phyloP scores from a whole-genome alignment of 805 yeast genomes.

The Metschnikowia aberdeeniae region DNA sequence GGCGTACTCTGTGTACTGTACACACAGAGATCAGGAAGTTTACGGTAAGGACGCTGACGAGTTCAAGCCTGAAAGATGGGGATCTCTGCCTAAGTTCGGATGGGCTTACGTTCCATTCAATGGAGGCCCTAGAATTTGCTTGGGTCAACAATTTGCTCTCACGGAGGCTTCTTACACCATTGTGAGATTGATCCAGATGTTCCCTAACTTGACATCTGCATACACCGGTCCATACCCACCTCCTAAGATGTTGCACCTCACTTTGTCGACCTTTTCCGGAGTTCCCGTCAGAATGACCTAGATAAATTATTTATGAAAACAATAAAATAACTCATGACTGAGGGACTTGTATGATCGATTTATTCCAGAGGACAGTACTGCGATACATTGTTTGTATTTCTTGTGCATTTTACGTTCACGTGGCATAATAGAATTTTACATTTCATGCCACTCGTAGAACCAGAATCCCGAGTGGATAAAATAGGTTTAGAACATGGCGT shows the following conservation, averaged over 20 bases:
- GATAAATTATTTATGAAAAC: not conserved
- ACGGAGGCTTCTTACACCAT: conserved; percentile 47
- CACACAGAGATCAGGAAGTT: conserved; percentile 21
- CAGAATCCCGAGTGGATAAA: too few species aligned
- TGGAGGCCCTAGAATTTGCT: conserved; percentile 54
- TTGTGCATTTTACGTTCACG: too few species aligned
- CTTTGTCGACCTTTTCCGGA: conserved; percentile 24
- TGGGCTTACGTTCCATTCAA: conserved; percentile 53
- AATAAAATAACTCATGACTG: too few species aligned
- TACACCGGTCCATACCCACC: conserved; percentile 17
- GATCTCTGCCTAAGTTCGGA: conserved; percentile 27
- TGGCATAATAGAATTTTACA: too few species aligned
- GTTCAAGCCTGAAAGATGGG: conserved; percentile 41
- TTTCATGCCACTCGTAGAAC: too few species aligned
- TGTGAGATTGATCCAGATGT: conserved; percentile 33
- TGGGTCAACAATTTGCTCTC: conserved; percentile 54
- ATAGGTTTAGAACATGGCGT: too few species aligned
- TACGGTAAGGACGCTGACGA: conserved; percentile 34
- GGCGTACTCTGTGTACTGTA: conserved; percentile 14
- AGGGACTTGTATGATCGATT: not conserved
- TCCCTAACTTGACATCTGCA: conserved; percentile 21
- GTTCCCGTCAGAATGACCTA: conserved; percentile 16
- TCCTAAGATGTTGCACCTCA: conserved; percentile 21
- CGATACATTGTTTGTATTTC: too few species aligned
- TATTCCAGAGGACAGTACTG: not conserved